Conservation (phyloP, 2,329 filamentous ascomycete genomes). For the Aspergillus felis region DNA sequence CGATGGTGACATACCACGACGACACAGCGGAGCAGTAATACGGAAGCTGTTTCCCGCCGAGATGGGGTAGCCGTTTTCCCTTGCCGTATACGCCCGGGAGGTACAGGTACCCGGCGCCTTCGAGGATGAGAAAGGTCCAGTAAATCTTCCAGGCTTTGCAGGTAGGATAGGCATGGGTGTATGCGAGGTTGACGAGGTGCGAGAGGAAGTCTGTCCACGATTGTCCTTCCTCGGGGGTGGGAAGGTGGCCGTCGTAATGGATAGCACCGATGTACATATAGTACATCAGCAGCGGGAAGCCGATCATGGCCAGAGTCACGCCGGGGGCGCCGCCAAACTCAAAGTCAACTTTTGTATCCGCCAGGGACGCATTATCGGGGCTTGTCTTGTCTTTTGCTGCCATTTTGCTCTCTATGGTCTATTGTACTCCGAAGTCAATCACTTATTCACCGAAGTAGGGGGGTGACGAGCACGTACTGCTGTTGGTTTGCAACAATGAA, state of each 20-base stretch:
- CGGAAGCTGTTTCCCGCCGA: conserved; percentile 74
- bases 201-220: conserved; percentile 64
- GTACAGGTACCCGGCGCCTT: conserved; percentile 75
- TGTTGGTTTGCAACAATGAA: not conserved
- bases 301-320: conserved; percentile 74
- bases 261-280: conserved; percentile 98
- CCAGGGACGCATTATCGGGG: not conserved
- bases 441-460: not conserved
- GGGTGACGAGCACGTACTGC: not conserved
- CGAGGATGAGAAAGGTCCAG: conserved; percentile 84
- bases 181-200: conserved; percentile 68
- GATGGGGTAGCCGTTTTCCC: conserved; percentile 80
- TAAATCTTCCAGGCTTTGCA: conserved; percentile 84
- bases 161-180: conserved; percentile 78
- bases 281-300: conserved; percentile 90
- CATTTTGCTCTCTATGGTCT: not conserved
- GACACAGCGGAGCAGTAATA: conserved; percentile 91
- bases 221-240: conserved; percentile 61
- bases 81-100: conserved; percentile 83
- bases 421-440: not conserved
- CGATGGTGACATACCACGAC: conserved; percentile 82
- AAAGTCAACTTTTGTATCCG: conserved; percentile 19
- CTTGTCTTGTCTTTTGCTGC: not conserved
- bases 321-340: conserved; percentile 87
- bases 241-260: conserved; percentile 81